Evolutionary conservation across 2,329 filamentous ascomycete species (phyloP), one percentile per base, ranked within the genome.

Genomic region (Juglanconis sp.): DNA sequence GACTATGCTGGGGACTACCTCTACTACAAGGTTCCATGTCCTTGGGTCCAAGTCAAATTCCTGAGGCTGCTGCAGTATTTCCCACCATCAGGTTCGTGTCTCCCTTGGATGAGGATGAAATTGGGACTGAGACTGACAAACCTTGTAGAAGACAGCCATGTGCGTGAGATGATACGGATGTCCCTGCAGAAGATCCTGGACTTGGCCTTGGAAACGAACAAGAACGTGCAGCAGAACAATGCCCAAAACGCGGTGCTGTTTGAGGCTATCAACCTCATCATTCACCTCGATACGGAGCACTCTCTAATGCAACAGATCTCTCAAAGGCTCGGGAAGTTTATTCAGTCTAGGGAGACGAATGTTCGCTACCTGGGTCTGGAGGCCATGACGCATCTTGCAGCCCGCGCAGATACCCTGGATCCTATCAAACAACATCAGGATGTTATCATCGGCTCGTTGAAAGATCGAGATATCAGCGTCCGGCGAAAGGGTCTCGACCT

Each of bases 211-310:
- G 94, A 98, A 71, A 88, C 91, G 71, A 95, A 92, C 56, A 99
- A 98, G 78, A 99, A 99, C 69, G 95, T 99, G 15, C 95, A 99
- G 75, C 95, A 99, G 72, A 99, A 99, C 75, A 99, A 99, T 72
- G 95, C 95, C 0, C 95, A 98, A 71, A 99, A 99, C 70, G 95
- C 95, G 0, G 92, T 99, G 13, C 82, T 99, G 1, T 99, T 99
- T 70, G 95, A 99, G 79, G 96, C 95, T 31, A 99, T 99, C 74
- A 97, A 99, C 72, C 85, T 99, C 49, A 95, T 97, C 67, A 99
- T 99, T 66, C 95, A 99, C 71, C 84, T 99, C 31, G 95, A 98
- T 68, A 97, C 92, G 0, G 95, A 99, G 73, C 90, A 94, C 66
- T 89, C 89, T 30, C 80, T 99, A 56, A 97, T 99, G 92, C 89